These are phyloP conservation scores for Diaporthe australafricana DNA, from an alignment of 2,329 filamentous ascomycete genomes.

Conservation along the genomic window DNA sequence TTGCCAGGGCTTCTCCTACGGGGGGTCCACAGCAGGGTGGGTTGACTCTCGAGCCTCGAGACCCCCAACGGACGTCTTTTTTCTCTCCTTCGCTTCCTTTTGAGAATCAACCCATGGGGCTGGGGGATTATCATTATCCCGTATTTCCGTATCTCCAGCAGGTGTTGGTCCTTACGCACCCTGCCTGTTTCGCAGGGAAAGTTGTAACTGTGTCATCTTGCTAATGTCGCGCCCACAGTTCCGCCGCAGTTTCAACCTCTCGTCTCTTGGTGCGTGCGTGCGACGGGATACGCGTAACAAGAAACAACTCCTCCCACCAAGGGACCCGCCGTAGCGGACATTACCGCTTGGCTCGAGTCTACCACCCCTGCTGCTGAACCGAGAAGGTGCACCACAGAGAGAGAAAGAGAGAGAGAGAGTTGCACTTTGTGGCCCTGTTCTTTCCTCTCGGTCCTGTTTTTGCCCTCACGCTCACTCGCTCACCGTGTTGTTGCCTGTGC, in stretches of 20 bases:
- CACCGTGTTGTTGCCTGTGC: background rate
- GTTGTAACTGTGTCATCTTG: constrained; percentile 22
- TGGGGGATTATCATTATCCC: background rate
- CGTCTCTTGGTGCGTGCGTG: constrained; percentile 1
- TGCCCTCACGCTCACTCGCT: background rate
- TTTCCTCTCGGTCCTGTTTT: background rate
- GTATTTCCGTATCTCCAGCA: background rate
- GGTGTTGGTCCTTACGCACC: background rate
- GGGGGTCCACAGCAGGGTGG: no score
- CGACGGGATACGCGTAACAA: constrained; percentile 1
- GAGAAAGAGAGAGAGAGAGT: no score
- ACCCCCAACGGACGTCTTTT: no score
- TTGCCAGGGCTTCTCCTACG: no score
- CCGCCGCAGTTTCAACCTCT: constrained; percentile 16
- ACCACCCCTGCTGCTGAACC: background rate
- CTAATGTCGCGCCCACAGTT: background rate
- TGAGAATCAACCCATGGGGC: no score
- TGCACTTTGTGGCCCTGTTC: constrained; percentile 22
- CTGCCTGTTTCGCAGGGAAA: constrained; percentile 14
- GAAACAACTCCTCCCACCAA: background rate
- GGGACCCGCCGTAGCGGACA: constrained; percentile 6
- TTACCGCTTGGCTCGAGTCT: constrained; percentile 20
- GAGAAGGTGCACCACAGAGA: no score
- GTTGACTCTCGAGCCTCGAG: no score
- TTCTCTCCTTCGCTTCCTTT: background rate